phyloP scores from a whole-genome alignment of 108 stramenopile species.

The Aurantiochytrium sp. region DNA sequence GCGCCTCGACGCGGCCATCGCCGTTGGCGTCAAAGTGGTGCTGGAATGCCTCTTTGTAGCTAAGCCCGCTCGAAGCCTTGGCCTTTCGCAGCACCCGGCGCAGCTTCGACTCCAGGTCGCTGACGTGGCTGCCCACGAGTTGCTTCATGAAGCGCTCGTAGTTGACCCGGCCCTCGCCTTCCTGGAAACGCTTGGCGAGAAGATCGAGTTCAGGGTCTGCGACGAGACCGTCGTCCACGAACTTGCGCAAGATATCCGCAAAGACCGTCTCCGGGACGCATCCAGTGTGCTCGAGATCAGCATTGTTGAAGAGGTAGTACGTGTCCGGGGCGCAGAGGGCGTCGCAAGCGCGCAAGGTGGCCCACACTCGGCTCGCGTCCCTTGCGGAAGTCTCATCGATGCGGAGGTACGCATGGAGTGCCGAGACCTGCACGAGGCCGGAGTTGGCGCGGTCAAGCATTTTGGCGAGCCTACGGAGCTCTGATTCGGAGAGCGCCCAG shows the following conservation, averaged over 20 bases:
- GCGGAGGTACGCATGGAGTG: neutral
- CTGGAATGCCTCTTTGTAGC: conserved; percentile 7
- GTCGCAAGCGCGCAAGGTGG: neutral
- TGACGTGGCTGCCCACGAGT: neutral
- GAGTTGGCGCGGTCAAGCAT: neutral
- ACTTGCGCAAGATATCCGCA: neutral
- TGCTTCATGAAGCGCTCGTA: conserved; percentile 29
- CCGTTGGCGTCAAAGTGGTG: conserved; percentile 27
- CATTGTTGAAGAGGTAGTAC: neutral
- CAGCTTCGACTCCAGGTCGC: conserved; percentile 34
- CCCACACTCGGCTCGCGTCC: neutral
- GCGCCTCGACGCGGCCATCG: neutral
- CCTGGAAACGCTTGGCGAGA: neutral
- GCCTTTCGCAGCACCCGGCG: conserved; percentile 29
- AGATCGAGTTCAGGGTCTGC: neutral
- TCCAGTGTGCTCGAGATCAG: neutral
- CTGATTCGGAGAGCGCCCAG: neutral
- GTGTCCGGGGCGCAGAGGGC: neutral
- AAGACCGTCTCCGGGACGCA: neutral
- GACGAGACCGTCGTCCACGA: neutral
- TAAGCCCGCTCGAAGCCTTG: neutral
- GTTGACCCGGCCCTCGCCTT: neutral
- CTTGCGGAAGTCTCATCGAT: neutral
- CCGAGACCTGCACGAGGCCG: neutral
- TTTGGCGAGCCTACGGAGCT: neutral